Evolutionary conservation across 495 filamentous ascomycete genomes (phyloP).

Genomic region (Saxophila tyrrhenica): DNA sequence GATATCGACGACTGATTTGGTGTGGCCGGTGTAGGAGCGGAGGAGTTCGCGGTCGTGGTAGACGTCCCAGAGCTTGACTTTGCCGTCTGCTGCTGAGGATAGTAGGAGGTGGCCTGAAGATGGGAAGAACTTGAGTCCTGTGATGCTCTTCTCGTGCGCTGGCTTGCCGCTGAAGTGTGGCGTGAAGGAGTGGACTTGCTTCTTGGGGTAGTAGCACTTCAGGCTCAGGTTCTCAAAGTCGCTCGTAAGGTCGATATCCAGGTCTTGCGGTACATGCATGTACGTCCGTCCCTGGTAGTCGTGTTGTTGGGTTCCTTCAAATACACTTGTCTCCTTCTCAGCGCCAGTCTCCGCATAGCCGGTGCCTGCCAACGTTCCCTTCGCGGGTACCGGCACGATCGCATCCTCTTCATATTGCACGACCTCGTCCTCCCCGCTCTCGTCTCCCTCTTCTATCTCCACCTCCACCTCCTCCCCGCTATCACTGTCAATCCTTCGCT

Average conservation of each 20-base stretch:
- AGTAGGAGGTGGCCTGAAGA: conserved; percentile 75
- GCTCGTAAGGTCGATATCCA: conserved; percentile 79
- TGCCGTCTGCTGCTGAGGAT: conserved; percentile 72
- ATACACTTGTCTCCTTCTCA: conserved; percentile 63
- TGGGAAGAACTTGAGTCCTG: conserved; percentile 79
- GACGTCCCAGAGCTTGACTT: conserved; percentile 90
- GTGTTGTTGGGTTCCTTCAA: conserved; percentile 68
- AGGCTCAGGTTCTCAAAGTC: conserved; percentile 50
- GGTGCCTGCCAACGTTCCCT: conserved; percentile 44
- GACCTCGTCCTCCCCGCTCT: conserved; percentile 50
- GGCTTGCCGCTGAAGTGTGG: conserved; percentile 1
- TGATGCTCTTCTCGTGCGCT: conserved; percentile 69
- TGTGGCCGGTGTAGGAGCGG: conserved; percentile 80
- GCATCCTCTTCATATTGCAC: conserved; percentile 69
- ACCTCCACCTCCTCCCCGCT: conserved; percentile 42
- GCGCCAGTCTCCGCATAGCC: conserved; percentile 46
- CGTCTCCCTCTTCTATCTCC: conserved; percentile 14
- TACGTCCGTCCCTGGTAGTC: conserved; percentile 90
- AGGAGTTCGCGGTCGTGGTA: conserved; percentile 82
- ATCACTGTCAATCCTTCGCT: conserved; percentile 36
- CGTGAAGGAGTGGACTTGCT: conserved; percentile 79
- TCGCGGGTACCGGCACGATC: conserved; percentile 38
- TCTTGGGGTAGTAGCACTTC: conserved; percentile 91
- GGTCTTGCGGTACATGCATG: conserved; percentile 92
- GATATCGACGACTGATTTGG: conserved; percentile 80